Evolutionary conservation across 2,329 filamentous ascomycete genomes (phyloP), one percentile per base, ranked within the genome.

Genomic region (Lachnellula willkommii): DNA sequence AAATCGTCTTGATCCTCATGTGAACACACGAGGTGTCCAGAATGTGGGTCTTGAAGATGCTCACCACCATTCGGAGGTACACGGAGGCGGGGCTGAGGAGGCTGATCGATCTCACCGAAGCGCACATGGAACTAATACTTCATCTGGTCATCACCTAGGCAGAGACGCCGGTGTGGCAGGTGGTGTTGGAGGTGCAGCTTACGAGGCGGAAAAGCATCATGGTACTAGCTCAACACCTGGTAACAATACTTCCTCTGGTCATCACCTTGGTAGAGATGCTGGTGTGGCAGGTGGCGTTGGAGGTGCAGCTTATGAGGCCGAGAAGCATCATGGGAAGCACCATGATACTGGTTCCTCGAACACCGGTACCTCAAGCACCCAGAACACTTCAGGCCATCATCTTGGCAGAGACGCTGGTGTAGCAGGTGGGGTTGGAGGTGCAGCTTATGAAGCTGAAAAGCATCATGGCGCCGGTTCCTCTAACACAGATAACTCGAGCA

Each of bases 1-100:
- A 5, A 68, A 68, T 43, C 54, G 47, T n/a, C 58, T 69, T 12
- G 67, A 68, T 50, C 67, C 66, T 9, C 47, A 54, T n/a, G 47
- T 66, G 12, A 60, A 60, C 20, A 56, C 47, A 20, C 42, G 51
- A 9, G 28, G 20, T 17, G 15, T n/a, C 8, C 15, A 4, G 22
- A 39, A 43, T 6, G 17, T 17, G 35, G 43, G 36, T 0, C 50
- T 49, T 12, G 66, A 68, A 56, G 48, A 58, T 53, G 58, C 61
- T 9, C 53, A 58, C 8, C 50, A 59, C 20, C 61, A 68, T 32
- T 56, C 56, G 7, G 22, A 52, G 20, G 39, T 32, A 6, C 53
- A 62, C 46, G 66, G 65, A 6, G 65, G 65, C 37, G 67, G 65
- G 3, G 65, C 59, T 6, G 65, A 68, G 50, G 47, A 56, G 39